Percentiles rank a stretch among this genome's conserved stretches.
Evolutionary conservation across 257 asterid species (phyloP).

Genomic region (Plantago ovata): DNA sequence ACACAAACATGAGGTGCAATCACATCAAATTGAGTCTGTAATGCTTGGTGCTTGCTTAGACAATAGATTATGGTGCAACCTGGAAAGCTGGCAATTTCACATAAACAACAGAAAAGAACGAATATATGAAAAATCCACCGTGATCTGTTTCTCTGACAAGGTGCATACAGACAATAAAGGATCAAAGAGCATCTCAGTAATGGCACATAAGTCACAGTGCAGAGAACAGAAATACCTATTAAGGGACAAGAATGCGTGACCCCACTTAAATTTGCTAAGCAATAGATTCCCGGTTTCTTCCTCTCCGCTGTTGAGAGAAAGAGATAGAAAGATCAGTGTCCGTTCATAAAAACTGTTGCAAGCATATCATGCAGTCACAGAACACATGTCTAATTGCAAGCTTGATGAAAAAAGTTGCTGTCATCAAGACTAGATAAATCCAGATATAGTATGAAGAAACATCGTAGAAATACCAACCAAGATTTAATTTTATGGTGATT

Average conservation of each 20-base stretch:
- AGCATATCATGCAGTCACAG: neutral
- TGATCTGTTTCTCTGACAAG: too few species aligned
- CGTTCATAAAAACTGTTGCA: constrained; percentile 6
- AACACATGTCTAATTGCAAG: too few species aligned
- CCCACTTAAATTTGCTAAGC: constrained; percentile 96
- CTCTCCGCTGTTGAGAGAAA: constrained; percentile 56
- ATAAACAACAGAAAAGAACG: neutral
- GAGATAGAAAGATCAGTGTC: constrained; percentile 12
- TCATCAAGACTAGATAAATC: too few species aligned
- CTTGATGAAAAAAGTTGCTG: too few species aligned
- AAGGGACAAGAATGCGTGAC: constrained; percentile 91
- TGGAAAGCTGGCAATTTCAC: neutral
- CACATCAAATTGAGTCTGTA: neutral
- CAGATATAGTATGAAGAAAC: too few species aligned
- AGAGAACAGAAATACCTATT: constrained; percentile 43
- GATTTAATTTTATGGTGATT: too few species aligned
- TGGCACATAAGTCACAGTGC: neutral
- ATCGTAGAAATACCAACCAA: too few species aligned
- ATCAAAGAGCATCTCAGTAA: neutral
- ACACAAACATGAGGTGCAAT: neutral
- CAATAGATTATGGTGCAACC: neutral
- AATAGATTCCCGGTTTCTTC: constrained; percentile 72
- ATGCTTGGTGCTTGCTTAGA: neutral
- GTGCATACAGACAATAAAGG: neutral
- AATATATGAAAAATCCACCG: neutral